A percentile compares a stretch with the other conserved stretches of the same genome.
Evolutionary conservation across 192 early-diverging fungal genomes (phyloP).

Genomic region (Coemansia erecta): DNA sequence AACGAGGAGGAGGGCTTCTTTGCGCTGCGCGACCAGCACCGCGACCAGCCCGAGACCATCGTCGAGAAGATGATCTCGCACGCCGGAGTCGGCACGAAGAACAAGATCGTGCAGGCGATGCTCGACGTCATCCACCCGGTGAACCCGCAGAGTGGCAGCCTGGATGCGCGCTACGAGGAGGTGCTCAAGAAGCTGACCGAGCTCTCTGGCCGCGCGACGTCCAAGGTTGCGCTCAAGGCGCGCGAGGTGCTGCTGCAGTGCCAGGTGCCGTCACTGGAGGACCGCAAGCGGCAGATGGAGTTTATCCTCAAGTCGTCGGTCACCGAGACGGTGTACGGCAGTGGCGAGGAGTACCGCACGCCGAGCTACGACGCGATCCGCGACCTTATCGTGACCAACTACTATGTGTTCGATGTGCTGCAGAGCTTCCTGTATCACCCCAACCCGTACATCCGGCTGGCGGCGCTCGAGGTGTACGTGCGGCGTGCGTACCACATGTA

Average conservation of each 20-base stretch:
- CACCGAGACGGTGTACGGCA: slow-evolving; percentile 75
- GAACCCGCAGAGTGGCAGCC: slow-evolving; percentile 55
- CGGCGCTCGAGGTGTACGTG: slow-evolving; percentile 94
- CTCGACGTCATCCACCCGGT: slow-evolving; percentile 79
- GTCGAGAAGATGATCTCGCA: slow-evolving; percentile 74
- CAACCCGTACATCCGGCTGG: slow-evolving; percentile 71
- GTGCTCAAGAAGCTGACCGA: slow-evolving; percentile 78
- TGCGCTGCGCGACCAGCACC: slow-evolving; percentile 81
- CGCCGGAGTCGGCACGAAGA: slow-evolving; percentile 76
- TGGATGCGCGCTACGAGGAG: slow-evolving; percentile 72
- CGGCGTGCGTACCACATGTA: slow-evolving; percentile 98
- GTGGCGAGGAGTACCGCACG: slow-evolving; percentile 65
- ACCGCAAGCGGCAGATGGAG: slow-evolving; percentile 81
- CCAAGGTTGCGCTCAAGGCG: slow-evolving; percentile 91
- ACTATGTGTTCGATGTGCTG: slow-evolving; percentile 93
- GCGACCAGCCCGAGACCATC: slow-evolving; percentile 73
- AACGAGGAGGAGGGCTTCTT: slow-evolving; percentile 85
- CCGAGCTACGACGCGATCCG: slow-evolving; percentile 76
- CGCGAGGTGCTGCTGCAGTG: slow-evolving; percentile 92
- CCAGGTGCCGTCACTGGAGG: slow-evolving; percentile 89
- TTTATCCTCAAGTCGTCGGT: slow-evolving; percentile 75
- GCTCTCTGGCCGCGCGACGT: slow-evolving; percentile 68
- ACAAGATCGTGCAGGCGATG: slow-evolving; percentile 71
- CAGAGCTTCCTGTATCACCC: slow-evolving; percentile 91
- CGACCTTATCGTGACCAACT: slow-evolving; percentile 87